Base-by-base conservation (phyloP, 1,139 yeast genomes). In the Zygosaccharomyces pseudobailii region DNA sequence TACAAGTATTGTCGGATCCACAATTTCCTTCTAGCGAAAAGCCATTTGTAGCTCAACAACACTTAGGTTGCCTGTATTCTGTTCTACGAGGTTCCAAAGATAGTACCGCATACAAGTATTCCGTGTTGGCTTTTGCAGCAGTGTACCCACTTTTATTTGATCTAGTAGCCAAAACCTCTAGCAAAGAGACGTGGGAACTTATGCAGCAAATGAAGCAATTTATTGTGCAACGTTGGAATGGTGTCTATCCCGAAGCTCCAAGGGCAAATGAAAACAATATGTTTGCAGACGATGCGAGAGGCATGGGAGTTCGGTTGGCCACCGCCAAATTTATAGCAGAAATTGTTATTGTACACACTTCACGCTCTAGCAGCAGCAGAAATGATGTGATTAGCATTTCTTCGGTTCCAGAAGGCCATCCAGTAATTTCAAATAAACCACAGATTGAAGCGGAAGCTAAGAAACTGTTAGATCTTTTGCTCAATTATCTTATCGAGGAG, bases 401-500 rank as follows among this genome's bases (percentile, higher is more conserved):
- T 3, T 69, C 77, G 47, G 82, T 88, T 1, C 78, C 79, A 22
- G 72, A 79, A 2, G 74, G 72, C 48, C 97, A 90, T 62, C 78
- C 90, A 0, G 76, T 88, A 42, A 74, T 90, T 43, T 45, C 56
- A n/a, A 78, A 78, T 50, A 72, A 71, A 45, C 64, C 71, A 50
- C 62, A 65, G 9, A 68, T 88, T 55, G 89, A 85, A 56, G 79
- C 84, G 6, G 96, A 90, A 64, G 85, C 92, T 0, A 76, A 75
- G 46, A 82, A 78, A 2, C 71, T 86, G 43, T 70, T 92, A 42
- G 96, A 88, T 55, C 66, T 80, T 42, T 65, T 90, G 34, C 69
- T 88, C 42, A 71, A 73, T 42, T 71, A 77, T 21, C 71, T 89
- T 47, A 71, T 72, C 33, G 79, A 74, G 28, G 84, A 81, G 51